Conservation (phyloP, 78 protist genomes). For the Paulinella micropora region DNA sequence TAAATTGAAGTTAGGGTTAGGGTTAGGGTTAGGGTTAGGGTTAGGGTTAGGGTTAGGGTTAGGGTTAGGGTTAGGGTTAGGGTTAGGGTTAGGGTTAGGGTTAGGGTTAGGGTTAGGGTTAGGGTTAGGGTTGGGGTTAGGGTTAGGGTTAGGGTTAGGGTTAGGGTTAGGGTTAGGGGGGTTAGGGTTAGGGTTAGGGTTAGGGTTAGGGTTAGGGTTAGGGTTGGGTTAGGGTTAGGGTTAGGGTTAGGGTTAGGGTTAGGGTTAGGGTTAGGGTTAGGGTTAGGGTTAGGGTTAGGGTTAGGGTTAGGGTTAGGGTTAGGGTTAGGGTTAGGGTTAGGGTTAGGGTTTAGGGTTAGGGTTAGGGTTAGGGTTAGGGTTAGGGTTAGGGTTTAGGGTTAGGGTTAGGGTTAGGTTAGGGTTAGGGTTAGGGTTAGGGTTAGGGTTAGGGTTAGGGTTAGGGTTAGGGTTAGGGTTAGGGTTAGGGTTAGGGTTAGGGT, state of each 20-base stretch:
- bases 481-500: constrained; percentile 17
- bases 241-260: constrained; percentile 19
- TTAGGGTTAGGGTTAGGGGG: too few species aligned
- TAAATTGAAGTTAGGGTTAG: too few species aligned
- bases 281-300: constrained; percentile 20
- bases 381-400: constrained; percentile 9
- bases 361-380: constrained; percentile 17
- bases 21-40: constrained; percentile 20
- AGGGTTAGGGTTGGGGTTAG: too few species aligned
- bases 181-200: too few species aligned
- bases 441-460: too few species aligned
- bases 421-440: too few species aligned
- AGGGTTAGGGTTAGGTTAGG: too few species aligned
- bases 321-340: constrained; percentile 19
- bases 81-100: constrained; percentile 20
- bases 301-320: constrained; percentile 19
- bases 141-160: too few species aligned
- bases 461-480: constrained; percentile 20
- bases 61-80: constrained; percentile 19
- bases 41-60: constrained; percentile 19
- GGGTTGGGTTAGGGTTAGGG: too few species aligned
- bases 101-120: constrained; percentile 19
- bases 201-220: too few species aligned
- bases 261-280: constrained; percentile 19
- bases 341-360: constrained; percentile 19